Evolutionary conservation across 768 basidiomycete species (phyloP).

Genomic region (Boletales sp.): DNA sequence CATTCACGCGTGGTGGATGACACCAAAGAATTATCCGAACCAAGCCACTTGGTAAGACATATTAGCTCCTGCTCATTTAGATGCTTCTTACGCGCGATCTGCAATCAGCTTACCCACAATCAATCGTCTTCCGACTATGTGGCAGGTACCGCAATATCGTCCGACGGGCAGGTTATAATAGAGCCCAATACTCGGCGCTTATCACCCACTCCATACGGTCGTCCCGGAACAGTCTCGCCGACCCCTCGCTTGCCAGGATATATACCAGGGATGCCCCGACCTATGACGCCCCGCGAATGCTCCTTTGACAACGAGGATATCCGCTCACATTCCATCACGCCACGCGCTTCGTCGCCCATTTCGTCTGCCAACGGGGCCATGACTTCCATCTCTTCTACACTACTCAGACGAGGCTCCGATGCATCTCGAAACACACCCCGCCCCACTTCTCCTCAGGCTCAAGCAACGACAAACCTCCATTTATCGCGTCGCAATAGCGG

Average conservation of each 20-base stretch:
- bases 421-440: constrained; percentile 49
- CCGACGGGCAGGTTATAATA: constrained; percentile 50
- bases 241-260: constrained; percentile 70
- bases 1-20: constrained; percentile 19
- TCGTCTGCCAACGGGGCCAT: constrained; percentile 33
- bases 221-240: constrained; percentile 50
- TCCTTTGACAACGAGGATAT: constrained; percentile 67
- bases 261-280: constrained; percentile 86
- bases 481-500: constrained; percentile 61
- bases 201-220: constrained; percentile 55
- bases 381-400: constrained; percentile 34
- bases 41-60: constrained; percentile 24
- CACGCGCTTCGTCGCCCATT: constrained; percentile 70
- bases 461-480: constrained; percentile 42
- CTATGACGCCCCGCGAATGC: constrained; percentile 81
- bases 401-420: constrained; percentile 53
- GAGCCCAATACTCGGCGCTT: constrained; percentile 50
- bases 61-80: constrained; percentile 5
- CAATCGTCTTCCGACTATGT: constrained; percentile 45
- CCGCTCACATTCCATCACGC: constrained; percentile 67
- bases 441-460: constrained; percentile 43
- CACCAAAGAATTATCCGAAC: constrained; percentile 15
- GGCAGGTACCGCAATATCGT: constrained; percentile 67
- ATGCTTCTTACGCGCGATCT: constrained; percentile 17
- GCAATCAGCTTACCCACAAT: constrained; percentile 23